Conservation (phyloP, 257 asterid species). For the Nicotiana attenuata region DNA sequence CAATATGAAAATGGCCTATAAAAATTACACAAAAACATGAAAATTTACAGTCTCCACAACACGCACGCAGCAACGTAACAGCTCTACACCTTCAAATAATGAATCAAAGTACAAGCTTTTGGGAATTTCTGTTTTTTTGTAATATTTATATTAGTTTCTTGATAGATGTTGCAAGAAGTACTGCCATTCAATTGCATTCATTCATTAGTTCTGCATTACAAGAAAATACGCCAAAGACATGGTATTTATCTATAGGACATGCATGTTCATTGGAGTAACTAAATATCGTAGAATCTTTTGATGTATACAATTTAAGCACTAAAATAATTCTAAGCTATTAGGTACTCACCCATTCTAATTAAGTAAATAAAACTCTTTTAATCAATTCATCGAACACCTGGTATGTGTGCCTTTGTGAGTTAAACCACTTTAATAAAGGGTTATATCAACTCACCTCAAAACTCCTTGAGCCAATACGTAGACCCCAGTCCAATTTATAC, state of each 20-base stretch:
- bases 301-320: not conserved
- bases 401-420: too few species aligned
- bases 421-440: too few species aligned
- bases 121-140: not conserved
- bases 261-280: slow-evolving; percentile 10
- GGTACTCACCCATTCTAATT: too few species aligned
- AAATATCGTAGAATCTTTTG: not conserved
- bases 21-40: too few species aligned
- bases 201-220: slow-evolving; percentile 23
- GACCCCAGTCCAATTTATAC: too few species aligned
- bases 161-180: not conserved
- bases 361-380: too few species aligned
- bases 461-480: too few species aligned
- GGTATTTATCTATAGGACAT: not conserved
- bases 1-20: too few species aligned
- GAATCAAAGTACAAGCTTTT: slow-evolving; percentile 25
- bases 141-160: not conserved
- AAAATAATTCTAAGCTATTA: too few species aligned
- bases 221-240: not conserved
- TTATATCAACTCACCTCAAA: too few species aligned
- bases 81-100: slow-evolving; percentile 21
- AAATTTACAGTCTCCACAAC: slow-evolving; percentile 6
- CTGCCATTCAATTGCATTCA: slow-evolving; percentile 22
- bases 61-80: slow-evolving; percentile 28
- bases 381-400: too few species aligned